These are phyloP conservation scores for Fagopyrum tataricum DNA, from an alignment of 148 eudicot genomes.

Conservation along the genomic window DNA sequence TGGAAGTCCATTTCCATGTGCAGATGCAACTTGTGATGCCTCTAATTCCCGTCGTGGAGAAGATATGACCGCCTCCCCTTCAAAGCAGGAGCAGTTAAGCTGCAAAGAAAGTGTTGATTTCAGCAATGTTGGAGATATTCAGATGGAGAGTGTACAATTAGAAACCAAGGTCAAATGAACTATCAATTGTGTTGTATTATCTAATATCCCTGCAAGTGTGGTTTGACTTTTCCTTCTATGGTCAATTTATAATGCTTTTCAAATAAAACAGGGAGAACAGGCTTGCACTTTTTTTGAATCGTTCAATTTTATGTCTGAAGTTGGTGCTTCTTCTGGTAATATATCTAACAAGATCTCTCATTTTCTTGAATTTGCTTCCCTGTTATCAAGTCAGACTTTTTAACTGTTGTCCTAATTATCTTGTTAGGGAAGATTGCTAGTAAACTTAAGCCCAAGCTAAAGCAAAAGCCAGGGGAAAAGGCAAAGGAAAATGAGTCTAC, in stretches of 20 bases:
- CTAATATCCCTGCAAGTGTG: constrained; percentile 7
- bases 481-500: constrained; percentile 19
- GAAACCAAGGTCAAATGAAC: constrained; percentile 21
- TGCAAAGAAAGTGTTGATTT: constrained; percentile 11
- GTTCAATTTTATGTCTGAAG: constrained; percentile 25
- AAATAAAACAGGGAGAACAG: constrained; percentile 36
- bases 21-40: constrained; percentile 15
- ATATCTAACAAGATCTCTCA: constrained; percentile 10
- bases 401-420: constrained; percentile 15
- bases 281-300: constrained; percentile 34
- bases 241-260: neutral
- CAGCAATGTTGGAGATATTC: constrained; percentile 14
- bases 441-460: constrained; percentile 36
- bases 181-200: neutral
- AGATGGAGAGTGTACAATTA: constrained; percentile 12
- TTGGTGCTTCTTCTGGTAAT: constrained; percentile 46
- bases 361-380: neutral
- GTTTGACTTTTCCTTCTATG: neutral
- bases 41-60: constrained; percentile 19
- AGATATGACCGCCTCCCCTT: constrained; percentile 17
- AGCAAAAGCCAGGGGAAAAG: constrained; percentile 34
- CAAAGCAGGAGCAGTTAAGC: constrained; percentile 18
- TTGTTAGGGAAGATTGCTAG: constrained; percentile 35
- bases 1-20: neutral
- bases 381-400: neutral